Evolutionary conservation across 2,329 filamentous ascomycete species (phyloP).

Genomic region (Lojkania enalia): DNA sequence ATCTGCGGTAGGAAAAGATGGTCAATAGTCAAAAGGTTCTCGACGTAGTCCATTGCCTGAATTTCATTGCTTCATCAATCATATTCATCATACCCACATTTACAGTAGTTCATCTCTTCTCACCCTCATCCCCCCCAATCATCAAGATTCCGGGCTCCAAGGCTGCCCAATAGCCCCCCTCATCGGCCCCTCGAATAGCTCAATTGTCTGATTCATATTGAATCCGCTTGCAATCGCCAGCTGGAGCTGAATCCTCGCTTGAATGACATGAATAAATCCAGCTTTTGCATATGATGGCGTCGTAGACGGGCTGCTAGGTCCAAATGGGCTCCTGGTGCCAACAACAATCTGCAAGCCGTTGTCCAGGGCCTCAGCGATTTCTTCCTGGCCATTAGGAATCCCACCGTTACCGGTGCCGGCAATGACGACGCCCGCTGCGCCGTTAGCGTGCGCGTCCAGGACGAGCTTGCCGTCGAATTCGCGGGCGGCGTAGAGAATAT

Average conservation of each 20-base stretch:
- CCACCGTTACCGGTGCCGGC: slow-evolving; percentile 33
- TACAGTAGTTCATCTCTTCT: too few species aligned
- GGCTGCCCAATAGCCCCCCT: slow-evolving; percentile 29
- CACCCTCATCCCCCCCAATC: too few species aligned
- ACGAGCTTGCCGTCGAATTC: slow-evolving; percentile 32
- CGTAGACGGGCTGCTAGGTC: slow-evolving; percentile 21
- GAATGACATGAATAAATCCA: slow-evolving; percentile 30
- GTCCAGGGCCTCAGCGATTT: slow-evolving; percentile 24
- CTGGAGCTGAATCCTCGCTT: slow-evolving; percentile 34
- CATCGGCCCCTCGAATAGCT: slow-evolving; percentile 30
- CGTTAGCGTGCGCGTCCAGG: slow-evolving; percentile 26
- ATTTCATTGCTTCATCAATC: too few species aligned
- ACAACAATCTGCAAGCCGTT: slow-evolving; percentile 31
- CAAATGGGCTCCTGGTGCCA: slow-evolving; percentile 25
- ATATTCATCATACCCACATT: too few species aligned
- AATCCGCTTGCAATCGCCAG: slow-evolving; percentile 34
- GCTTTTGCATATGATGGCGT: slow-evolving; percentile 24
- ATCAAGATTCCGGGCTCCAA: background rate
- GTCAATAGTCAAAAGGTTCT: too few species aligned
- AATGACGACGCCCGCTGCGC: slow-evolving; percentile 30
- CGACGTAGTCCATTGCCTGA: too few species aligned
- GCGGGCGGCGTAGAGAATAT: slow-evolving; percentile 35
- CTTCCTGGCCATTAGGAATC: slow-evolving; percentile 21
- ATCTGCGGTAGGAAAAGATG: too few species aligned
- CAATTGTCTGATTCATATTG: slow-evolving; percentile 33